Conservation (phyloP, 176 grass and related monocot genomes). For the Eragrostis nindensis region DNA sequence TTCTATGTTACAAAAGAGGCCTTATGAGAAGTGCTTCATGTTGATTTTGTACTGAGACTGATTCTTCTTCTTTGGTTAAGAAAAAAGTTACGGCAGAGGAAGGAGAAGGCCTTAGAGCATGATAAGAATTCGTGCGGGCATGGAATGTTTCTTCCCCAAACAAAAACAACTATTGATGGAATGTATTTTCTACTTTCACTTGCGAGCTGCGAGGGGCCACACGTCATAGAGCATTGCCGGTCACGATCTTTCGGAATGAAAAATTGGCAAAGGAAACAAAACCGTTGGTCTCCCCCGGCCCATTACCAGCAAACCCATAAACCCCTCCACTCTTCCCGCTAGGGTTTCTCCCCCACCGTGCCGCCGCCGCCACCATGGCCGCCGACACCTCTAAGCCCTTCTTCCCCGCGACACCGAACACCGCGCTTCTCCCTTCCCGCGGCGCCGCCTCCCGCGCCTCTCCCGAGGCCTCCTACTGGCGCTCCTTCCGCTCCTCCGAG, state of each 20-base stretch:
- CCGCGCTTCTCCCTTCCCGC: slow-evolving; percentile 41
- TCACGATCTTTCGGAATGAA: background rate
- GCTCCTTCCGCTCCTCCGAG: slow-evolving; percentile 67
- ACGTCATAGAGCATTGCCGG: too few species aligned
- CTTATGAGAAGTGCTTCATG: too few species aligned
- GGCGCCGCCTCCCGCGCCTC: slow-evolving; percentile 38
- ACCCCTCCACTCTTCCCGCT: background rate
- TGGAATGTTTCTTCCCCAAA: too few species aligned
- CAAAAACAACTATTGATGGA: too few species aligned
- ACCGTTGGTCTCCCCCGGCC: background rate
- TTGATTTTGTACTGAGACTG: too few species aligned
- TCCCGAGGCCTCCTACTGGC: slow-evolving; percentile 73
- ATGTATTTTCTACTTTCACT: too few species aligned
- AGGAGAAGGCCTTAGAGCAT: too few species aligned
- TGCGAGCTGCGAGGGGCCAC: too few species aligned
- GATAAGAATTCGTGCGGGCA: too few species aligned
- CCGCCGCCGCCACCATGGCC: slow-evolving; percentile 49
- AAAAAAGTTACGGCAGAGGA: too few species aligned
- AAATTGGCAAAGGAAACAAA: background rate
- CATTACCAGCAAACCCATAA: slow-evolving; percentile 28
- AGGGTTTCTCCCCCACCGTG: slow-evolving; percentile 39
- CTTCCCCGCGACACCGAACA: slow-evolving; percentile 51
- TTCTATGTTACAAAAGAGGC: too few species aligned
- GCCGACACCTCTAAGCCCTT: slow-evolving; percentile 53
- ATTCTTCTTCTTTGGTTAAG: too few species aligned